Evolutionary conservation across 768 basidiomycete genomes (phyloP), one percentile per base, ranked within the genome.

Genomic region (Suillus tomentosus): DNA sequence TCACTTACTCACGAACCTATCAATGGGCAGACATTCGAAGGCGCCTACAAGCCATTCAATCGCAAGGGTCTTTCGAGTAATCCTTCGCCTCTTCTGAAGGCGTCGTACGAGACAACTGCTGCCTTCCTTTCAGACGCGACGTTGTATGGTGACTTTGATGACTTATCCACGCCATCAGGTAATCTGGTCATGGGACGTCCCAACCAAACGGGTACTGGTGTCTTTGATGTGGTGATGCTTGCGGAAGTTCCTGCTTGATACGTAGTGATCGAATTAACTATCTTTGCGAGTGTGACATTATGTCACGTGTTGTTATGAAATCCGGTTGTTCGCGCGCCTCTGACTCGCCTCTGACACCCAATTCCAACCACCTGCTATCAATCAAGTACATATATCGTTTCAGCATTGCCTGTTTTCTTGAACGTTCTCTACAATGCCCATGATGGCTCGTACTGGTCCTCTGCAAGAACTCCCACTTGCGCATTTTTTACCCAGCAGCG

Each of bases 11-110:
- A 58, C 15, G 2, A 24, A 57, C 19, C 27, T 54, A n/a, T 67
- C 36, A 34, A 13, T 43, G 42, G 24, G 27, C 61, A 99, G 96
- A 99, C 97, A 0, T 98, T 95, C 74, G 96, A 98, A 62, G 97
- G 97, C 37, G 95, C 91, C 36, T 99, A 96, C 82, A 96, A 94
- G 78, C 95, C 97, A 2, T 99, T 99, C 81, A 99, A 98, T 77
- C 90, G 97, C 53, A 94, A 91, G 67, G 97, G 97, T 61, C 91
- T 99, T 64, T 90, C 93, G 27, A 87, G 90, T 53, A 95, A 94
- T 76, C 88, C 95, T 31, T 98, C 96, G n/a, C 95, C 96, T 9
- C 83, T 99, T 47, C 86, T 99, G 62, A 99, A 99, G 76, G 97
- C 97, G 1, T 97, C 95, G 10, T 99, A 93, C 78, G 97, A 99